Conservation (phyloP, 257 asterid genomes). For the Rubia yunnanensis region DNA sequence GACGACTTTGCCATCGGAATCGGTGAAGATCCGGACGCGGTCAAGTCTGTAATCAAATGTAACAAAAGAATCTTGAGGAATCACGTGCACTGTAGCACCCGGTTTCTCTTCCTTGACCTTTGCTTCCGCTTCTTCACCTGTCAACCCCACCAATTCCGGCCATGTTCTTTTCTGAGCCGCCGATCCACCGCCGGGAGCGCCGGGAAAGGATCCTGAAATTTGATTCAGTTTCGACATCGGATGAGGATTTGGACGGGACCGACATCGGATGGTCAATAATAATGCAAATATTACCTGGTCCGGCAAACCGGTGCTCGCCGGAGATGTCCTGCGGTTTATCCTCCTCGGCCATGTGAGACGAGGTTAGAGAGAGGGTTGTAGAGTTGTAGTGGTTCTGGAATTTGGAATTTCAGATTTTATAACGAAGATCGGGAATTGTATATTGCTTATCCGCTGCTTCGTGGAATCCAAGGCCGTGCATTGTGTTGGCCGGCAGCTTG, state of each 20-base stretch:
- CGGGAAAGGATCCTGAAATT: not conserved
- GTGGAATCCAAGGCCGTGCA: not conserved
- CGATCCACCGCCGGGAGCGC: not conserved
- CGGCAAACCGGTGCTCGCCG: conserved; percentile 2
- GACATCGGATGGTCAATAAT: not conserved
- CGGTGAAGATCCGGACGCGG: conserved; percentile 43
- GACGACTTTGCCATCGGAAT: conserved; percentile 37
- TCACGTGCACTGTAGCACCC: conserved; percentile 10
- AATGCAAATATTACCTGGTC: conserved; percentile 6
- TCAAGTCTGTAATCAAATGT: conserved; percentile 33
- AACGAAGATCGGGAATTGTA: not conserved
- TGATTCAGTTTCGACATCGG: not conserved
- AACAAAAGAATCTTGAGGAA: conserved; percentile 20
- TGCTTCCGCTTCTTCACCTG: conserved; percentile 40
- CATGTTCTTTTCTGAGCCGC: conserved; percentile 27
- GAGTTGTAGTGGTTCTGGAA: not conserved
- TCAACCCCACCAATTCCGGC: conserved; percentile 48
- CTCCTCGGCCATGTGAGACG: conserved; percentile 8
- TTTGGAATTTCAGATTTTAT: not conserved
- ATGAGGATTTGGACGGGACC: not conserved
- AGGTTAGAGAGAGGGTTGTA: not conserved
- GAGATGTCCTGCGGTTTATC: conserved; percentile 5
- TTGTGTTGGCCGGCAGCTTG: not conserved
- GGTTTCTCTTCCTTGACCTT: conserved; percentile 39
- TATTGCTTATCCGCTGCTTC: not conserved